Conservation (phyloP, 768 basidiomycete genomes). For the Tricholoma hemisulphureum region DNA sequence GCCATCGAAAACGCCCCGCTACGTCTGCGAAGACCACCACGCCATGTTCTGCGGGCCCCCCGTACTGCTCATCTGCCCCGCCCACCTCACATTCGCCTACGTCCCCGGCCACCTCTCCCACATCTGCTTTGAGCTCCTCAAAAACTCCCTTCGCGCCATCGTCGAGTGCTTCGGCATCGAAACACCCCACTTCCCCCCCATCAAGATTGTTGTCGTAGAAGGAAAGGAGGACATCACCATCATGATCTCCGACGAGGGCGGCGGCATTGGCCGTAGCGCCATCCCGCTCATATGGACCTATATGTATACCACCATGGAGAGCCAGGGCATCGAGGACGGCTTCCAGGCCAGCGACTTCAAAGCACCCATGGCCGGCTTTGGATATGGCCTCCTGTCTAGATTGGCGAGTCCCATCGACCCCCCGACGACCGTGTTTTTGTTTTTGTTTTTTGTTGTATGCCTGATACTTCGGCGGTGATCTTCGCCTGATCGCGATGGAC, state of each 20-base stretch:
- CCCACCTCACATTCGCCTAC: slow-evolving; percentile 84
- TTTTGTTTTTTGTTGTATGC: no score
- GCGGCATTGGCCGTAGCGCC: slow-evolving; percentile 85
- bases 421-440: no score
- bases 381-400: slow-evolving; percentile 91
- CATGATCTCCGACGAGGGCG: slow-evolving; percentile 98
- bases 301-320: slow-evolving; percentile 90
- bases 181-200: slow-evolving; percentile 76
- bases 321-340: slow-evolving; percentile 69
- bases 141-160: slow-evolving; percentile 95
- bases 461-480: slow-evolving; percentile 91
- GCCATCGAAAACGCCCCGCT: slow-evolving; percentile 94
- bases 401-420: slow-evolving; percentile 64
- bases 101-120: slow-evolving; percentile 96
- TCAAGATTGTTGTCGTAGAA: slow-evolving; percentile 93
- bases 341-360: slow-evolving; percentile 88
- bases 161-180: slow-evolving; percentile 90
- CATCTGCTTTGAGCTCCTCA: slow-evolving; percentile 94
- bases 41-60: slow-evolving; percentile 95
- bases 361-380: slow-evolving; percentile 97
- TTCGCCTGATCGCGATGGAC: slow-evolving; percentile 95
- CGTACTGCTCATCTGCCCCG: slow-evolving; percentile 93
- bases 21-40: slow-evolving; percentile 94
- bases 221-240: slow-evolving; percentile 98
- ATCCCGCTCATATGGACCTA: slow-evolving; percentile 98